phyloP scores from a whole-genome alignment of 768 basidiomycete genomes.

The Rickenella mellea region DNA sequence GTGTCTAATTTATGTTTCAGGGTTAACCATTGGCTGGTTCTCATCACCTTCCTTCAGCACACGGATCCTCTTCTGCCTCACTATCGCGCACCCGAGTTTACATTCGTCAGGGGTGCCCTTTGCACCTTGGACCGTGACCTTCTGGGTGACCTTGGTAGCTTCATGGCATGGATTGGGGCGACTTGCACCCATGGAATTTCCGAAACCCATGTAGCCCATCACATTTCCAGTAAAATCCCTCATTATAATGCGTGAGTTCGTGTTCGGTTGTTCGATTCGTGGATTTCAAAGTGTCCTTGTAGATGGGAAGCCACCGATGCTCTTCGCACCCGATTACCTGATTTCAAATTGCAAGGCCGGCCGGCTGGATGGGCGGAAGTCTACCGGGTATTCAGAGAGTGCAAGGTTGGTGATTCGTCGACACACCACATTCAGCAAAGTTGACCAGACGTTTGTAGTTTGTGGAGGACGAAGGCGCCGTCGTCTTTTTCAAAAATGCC shows the following conservation, averaged over 20 bases:
- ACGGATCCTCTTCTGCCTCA: constrained; percentile 93
- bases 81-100: constrained; percentile 84
- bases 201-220: constrained; percentile 89
- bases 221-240: constrained; percentile 91
- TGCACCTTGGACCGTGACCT: constrained; percentile 82
- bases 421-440: background rate
- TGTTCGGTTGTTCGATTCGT: background rate
- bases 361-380: constrained; percentile 76
- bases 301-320: constrained; percentile 89
- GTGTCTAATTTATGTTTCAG: constrained; percentile 19
- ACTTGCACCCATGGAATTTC: constrained; percentile 86
- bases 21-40: constrained; percentile 91
- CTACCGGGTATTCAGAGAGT: constrained; percentile 66
- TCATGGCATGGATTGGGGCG: constrained; percentile 82
- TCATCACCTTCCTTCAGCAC: constrained; percentile 98
- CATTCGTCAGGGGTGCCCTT: constrained; percentile 89
- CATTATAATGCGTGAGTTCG: constrained; percentile 73
- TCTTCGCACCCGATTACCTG: constrained; percentile 64
- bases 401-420: constrained; percentile 45
- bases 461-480: constrained; percentile 88
- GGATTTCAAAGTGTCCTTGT: background rate
- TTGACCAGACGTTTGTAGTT: too few relatives aligned
- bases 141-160: constrained; percentile 64
- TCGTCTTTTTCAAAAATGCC: constrained; percentile 88
- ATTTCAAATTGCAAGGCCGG: constrained; percentile 57